Evolutionary conservation across 148 eudicot genomes (phyloP).

Genomic region (Nepenthes mirabilis): DNA sequence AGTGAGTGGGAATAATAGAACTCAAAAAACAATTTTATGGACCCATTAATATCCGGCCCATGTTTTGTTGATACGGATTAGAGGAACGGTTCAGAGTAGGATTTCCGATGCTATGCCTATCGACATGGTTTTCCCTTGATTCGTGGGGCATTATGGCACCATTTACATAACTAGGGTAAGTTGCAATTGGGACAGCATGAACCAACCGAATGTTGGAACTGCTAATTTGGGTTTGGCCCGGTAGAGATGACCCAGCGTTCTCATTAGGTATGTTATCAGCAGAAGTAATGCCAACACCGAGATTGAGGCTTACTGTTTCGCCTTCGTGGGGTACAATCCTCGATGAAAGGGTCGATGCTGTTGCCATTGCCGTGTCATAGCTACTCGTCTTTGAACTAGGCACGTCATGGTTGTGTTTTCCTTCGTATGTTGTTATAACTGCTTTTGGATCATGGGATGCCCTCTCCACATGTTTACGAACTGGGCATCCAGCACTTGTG

Average conservation of each 20-base stretch:
- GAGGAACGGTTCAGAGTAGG: constrained; percentile 46
- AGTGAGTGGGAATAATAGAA: background rate
- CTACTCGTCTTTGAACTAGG: constrained; percentile 22
- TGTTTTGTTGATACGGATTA: constrained; percentile 49
- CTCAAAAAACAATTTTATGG: constrained; percentile 24
- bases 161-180: constrained; percentile 47
- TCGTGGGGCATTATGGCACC: constrained; percentile 46
- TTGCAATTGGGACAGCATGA: constrained; percentile 29
- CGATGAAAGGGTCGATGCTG: constrained; percentile 15
- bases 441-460: constrained; percentile 98
- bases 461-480: constrained; percentile 94
- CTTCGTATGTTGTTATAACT: constrained; percentile 92
- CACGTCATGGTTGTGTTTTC: constrained; percentile 94
- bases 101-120: constrained; percentile 37
- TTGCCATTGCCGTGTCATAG: constrained; percentile 9
- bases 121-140: constrained; percentile 42
- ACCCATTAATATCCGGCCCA: constrained; percentile 64
- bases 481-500: constrained; percentile 81
- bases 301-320: constrained; percentile 65
- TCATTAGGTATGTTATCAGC: constrained; percentile 26
- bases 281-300: constrained; percentile 61
- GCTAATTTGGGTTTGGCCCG: constrained; percentile 23
- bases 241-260: constrained; percentile 11
- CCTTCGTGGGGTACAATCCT: constrained; percentile 36
- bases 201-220: constrained; percentile 23